Percentiles rank a stretch among this genome's conserved stretches.
Conservation (phyloP, 148 eudicot species). For the Rhododendron griersonianum region DNA sequence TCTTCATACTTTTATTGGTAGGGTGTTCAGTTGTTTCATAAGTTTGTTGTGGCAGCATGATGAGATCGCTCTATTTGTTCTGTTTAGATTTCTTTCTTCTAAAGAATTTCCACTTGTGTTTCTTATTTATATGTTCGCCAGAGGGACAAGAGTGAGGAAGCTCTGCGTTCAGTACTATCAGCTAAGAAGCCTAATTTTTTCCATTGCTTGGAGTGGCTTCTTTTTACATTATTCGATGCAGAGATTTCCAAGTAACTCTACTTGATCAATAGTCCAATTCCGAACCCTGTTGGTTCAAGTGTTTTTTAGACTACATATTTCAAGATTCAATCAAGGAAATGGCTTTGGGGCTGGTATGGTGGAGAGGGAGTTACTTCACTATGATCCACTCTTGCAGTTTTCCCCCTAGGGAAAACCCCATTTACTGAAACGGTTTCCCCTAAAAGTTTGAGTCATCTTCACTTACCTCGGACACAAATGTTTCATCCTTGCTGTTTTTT, state of each 20-base stretch:
- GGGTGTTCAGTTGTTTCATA: neutral
- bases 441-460: too few relatives aligned
- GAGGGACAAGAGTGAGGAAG: constrained; percentile 96
- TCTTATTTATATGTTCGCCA: constrained; percentile 21
- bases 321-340: neutral
- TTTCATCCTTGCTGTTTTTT: too few relatives aligned
- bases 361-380: neutral
- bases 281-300: neutral
- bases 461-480: too few relatives aligned
- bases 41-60: neutral
- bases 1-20: too few relatives aligned
- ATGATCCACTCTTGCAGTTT: neutral
- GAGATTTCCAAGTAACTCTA: constrained; percentile 77
- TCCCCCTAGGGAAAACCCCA: too few relatives aligned
- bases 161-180: constrained; percentile 75
- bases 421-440: too few relatives aligned
- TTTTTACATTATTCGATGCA: constrained; percentile 95
- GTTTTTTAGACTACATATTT: neutral
- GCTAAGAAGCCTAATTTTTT: constrained; percentile 93
- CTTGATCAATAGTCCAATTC: neutral
- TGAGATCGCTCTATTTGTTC: neutral
- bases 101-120: neutral
- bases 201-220: constrained; percentile 98
- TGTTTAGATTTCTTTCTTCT: neutral
- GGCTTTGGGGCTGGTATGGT: neutral